Evolutionary conservation across 805 yeast genomes (phyloP).

Genomic region (Metschnikowia bowlesiae): DNA sequence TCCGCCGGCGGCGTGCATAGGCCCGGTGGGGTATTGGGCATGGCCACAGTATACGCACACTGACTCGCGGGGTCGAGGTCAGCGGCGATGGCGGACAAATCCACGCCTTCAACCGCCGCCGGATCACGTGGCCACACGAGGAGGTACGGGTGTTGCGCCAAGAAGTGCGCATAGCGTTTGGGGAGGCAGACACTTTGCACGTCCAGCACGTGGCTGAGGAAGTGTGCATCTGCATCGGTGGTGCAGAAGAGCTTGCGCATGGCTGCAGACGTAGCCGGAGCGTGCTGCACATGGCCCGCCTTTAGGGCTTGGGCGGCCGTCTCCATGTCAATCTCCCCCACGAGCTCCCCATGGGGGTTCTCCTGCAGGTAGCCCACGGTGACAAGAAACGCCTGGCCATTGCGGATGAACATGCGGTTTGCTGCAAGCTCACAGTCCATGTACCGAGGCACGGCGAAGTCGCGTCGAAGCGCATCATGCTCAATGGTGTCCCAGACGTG

Average conservation of each 20-base stretch:
- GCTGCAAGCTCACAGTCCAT: conserved; percentile 12
- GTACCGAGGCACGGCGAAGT: conserved; percentile 7
- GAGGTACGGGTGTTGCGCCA: conserved; percentile 6
- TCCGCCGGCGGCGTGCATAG: not conserved
- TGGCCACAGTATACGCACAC: not conserved
- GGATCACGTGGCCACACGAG: conserved; percentile 4
- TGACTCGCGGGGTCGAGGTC: not conserved
- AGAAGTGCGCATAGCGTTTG: not conserved
- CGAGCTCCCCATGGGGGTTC: conserved; percentile 13
- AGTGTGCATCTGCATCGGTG: not conserved
- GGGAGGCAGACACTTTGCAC: conserved; percentile 8
- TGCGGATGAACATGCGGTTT: conserved; percentile 10
- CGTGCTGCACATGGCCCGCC: not conserved
- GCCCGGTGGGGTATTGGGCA: not conserved
- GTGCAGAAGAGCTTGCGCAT: not conserved
- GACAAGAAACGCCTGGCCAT: conserved; percentile 3
- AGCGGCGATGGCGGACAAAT: conserved; percentile 2
- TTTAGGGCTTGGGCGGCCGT: conserved; percentile 5
- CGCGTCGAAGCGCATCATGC: conserved; percentile 16
- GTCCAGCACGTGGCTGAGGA: conserved; percentile 9
- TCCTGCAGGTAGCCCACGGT: conserved; percentile 4
- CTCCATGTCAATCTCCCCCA: conserved; percentile 6
- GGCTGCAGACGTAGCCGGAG: not conserved
- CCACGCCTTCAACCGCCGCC: conserved; percentile 6
- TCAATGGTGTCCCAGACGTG: conserved; percentile 14